These are phyloP conservation scores for Silene conica DNA, from an alignment of 148 eudicot genomes.

Conservation along the genomic window DNA sequence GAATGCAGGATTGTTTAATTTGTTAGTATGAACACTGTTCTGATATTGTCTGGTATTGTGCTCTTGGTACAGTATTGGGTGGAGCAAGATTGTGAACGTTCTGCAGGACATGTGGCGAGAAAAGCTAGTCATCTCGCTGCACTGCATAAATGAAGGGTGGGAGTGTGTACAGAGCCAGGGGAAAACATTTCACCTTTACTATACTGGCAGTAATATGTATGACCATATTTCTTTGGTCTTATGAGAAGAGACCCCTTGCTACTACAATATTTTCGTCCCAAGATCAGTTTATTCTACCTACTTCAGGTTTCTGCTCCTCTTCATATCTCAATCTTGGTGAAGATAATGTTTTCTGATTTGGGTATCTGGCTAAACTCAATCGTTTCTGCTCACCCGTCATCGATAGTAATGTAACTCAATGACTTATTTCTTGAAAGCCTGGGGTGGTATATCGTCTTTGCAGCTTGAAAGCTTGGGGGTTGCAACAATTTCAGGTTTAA, in stretches of 20 bases:
- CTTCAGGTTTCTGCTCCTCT: constrained; percentile 41
- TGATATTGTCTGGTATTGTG: not conserved
- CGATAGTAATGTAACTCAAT: too few relatives aligned
- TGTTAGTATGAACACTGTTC: not conserved
- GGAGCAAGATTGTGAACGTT: constrained; percentile 1
- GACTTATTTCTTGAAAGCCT: too few relatives aligned
- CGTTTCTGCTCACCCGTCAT: too few relatives aligned
- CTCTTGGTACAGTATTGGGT: constrained; percentile 10
- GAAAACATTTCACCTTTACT: constrained; percentile 47
- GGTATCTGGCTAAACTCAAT: not conserved
- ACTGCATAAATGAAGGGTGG: constrained; percentile 59
- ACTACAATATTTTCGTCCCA: constrained; percentile 31
- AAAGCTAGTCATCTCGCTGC: constrained; percentile 20
- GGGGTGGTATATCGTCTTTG: too few relatives aligned
- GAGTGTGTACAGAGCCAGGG: constrained; percentile 43
- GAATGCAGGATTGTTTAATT: constrained; percentile 46
- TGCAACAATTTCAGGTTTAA: too few relatives aligned
- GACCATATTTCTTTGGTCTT: constrained; percentile 65
- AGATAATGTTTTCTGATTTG: not conserved
- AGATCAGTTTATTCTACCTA: constrained; percentile 44
- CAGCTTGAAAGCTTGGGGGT: too few relatives aligned
- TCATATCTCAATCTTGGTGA: constrained; percentile 7
- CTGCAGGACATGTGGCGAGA: constrained; percentile 28
- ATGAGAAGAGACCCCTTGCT: constrained; percentile 52
- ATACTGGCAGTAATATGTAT: constrained; percentile 47